Conservation (phyloP, 2,329 filamentous ascomycete species). For the Pyrenochaeta sp. region DNA sequence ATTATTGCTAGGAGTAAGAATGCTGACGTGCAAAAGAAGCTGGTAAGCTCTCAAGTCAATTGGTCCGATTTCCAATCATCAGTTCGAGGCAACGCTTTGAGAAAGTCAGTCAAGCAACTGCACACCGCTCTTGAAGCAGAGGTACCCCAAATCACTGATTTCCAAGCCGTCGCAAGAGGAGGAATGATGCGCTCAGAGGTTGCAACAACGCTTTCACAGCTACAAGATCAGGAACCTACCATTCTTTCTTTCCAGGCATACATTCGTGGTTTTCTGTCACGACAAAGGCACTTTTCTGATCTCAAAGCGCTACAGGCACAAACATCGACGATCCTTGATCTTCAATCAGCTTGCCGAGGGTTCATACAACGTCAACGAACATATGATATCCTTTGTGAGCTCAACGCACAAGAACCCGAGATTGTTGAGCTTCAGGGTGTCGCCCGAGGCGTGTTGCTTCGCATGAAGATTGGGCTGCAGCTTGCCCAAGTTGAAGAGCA, state of each 20-base stretch:
- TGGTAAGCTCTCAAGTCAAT: conserved; percentile 50
- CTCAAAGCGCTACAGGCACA: conserved; percentile 65
- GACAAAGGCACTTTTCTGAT: conserved; percentile 54
- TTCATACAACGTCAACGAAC: conserved; percentile 68
- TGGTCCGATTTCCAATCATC: conserved; percentile 57
- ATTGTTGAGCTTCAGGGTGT: conserved; percentile 77
- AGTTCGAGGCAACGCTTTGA: conserved; percentile 50
- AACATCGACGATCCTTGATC: conserved; percentile 62
- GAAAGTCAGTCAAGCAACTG: conserved; percentile 37
- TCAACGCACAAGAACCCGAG: conserved; percentile 72
- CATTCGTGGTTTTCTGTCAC: conserved; percentile 57
- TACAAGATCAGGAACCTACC: conserved; percentile 54
- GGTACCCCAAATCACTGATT: conserved; percentile 37
- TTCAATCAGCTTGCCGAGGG: conserved; percentile 75
- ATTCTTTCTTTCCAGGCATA: conserved; percentile 61
- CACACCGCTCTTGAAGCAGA: conserved; percentile 43
- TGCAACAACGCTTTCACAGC: conserved; percentile 41
- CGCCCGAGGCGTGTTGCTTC: conserved; percentile 78
- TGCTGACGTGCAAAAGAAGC: conserved; percentile 48
- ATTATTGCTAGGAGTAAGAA: conserved; percentile 50
- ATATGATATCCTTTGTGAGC: conserved; percentile 69
- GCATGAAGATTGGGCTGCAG: conserved; percentile 75
- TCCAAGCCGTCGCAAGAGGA: conserved; percentile 53
- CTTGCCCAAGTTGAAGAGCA: conserved; percentile 82
- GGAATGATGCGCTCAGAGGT: conserved; percentile 40